A percentile compares a stretch with the other conserved stretches of the same genome.
These are phyloP conservation scores for Ilyonectria robusta DNA, from an alignment of 2,329 filamentous ascomycete genomes.

Conservation along the genomic window DNA sequence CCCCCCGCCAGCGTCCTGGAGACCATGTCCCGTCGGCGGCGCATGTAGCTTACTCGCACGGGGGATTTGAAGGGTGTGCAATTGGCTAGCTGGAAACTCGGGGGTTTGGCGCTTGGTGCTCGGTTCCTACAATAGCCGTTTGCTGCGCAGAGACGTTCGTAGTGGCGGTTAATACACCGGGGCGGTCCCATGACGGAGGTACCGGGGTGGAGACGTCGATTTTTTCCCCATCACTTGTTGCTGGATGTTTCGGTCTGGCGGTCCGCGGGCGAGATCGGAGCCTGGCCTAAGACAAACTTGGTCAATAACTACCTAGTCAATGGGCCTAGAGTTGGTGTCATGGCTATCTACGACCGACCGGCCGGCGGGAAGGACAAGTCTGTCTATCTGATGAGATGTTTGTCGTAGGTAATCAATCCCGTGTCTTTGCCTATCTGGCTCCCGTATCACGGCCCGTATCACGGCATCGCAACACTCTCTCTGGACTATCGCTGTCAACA, in stretches of 20 bases:
- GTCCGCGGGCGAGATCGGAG: slow-evolving; percentile 27
- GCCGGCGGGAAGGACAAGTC: neutral
- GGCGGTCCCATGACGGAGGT: slow-evolving; percentile 18
- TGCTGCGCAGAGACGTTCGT: neutral
- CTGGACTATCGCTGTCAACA: neutral
- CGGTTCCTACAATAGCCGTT: slow-evolving; percentile 6
- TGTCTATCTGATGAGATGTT: neutral
- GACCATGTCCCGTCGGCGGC: slow-evolving; percentile 1
- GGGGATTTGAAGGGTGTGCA: neutral
- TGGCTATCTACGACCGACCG: neutral
- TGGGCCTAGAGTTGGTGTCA: neutral
- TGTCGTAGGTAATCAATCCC: neutral
- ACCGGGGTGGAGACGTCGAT: slow-evolving; percentile 18
- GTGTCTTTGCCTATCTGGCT: slow-evolving; percentile 15
- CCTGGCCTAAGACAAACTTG: slow-evolving; percentile 15
- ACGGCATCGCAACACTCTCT: neutral
- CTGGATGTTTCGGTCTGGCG: neutral
- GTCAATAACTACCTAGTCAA: slow-evolving; percentile 9
- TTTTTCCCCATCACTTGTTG: neutral
- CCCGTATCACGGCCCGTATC: neutral
- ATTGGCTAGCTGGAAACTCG: neutral
- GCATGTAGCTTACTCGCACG: slow-evolving; percentile 5
- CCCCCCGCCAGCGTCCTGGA: slow-evolving; percentile 17
- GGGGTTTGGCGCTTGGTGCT: neutral
- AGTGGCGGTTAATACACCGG: slow-evolving; percentile 1